These are phyloP conservation scores for Talaromyces sp. DNA, from an alignment of 2,329 filamentous ascomycete species.

Conservation along the genomic window DNA sequence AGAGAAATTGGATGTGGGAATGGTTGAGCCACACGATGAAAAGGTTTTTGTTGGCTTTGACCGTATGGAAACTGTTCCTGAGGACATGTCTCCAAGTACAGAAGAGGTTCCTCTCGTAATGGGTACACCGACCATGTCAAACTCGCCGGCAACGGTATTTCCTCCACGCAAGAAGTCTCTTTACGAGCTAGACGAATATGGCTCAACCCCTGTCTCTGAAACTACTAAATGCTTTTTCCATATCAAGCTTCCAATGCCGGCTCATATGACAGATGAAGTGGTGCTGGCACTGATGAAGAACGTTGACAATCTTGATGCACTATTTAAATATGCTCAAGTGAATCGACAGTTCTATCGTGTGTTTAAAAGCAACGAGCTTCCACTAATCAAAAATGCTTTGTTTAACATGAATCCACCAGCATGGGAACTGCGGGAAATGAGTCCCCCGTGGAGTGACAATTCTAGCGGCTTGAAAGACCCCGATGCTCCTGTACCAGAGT, in stretches of 20 bases:
- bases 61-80: neutral
- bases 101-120: constrained; percentile 16
- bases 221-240: constrained; percentile 16
- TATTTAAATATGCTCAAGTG: constrained; percentile 54
- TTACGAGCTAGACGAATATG: constrained; percentile 34
- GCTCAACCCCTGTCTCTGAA: constrained; percentile 22
- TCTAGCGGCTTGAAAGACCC: constrained; percentile 41
- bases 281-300: constrained; percentile 51
- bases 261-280: constrained; percentile 47
- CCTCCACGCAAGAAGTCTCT: constrained; percentile 18
- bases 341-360: constrained; percentile 57
- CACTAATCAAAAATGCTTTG: constrained; percentile 51
- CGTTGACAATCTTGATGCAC: constrained; percentile 51
- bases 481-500: constrained; percentile 50
- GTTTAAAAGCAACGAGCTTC: constrained; percentile 56
- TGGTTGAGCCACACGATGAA: neutral
- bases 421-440: constrained; percentile 60
- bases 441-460: constrained; percentile 49
- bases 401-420: constrained; percentile 56
- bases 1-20: neutral
- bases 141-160: neutral
- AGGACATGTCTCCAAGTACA: constrained; percentile 3
- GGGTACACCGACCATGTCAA: neutral
- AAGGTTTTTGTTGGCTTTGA: constrained; percentile 13
- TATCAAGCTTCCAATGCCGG: constrained; percentile 37